Conservation (phyloP, 2,329 filamentous ascomycete genomes). For the Bisporella sp. region DNA sequence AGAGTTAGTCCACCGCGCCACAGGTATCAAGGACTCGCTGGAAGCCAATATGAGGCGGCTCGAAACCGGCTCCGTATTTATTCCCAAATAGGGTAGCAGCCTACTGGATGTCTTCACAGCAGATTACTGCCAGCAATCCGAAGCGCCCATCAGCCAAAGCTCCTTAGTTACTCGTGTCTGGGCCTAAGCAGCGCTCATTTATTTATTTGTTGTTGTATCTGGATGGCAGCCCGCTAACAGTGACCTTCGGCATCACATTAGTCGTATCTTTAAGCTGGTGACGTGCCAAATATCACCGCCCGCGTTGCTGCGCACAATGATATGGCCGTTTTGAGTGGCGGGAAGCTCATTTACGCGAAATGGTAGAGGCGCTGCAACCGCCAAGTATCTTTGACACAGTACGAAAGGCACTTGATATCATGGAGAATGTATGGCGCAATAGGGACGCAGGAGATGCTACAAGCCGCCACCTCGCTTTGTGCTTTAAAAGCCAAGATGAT, state of each 20-base stretch:
- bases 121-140: slow-evolving; percentile 5
- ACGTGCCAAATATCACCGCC: slow-evolving; percentile 10
- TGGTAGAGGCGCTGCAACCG: slow-evolving; percentile 14
- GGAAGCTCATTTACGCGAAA: slow-evolving; percentile 13
- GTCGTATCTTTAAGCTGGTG: slow-evolving; percentile 11
- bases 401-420: slow-evolving; percentile 19
- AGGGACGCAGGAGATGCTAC: slow-evolving; percentile 8
- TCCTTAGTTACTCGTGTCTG: slow-evolving; percentile 11
- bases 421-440: slow-evolving; percentile 17
- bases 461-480: slow-evolving; percentile 23
- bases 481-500: slow-evolving; percentile 25
- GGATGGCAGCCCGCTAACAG: slow-evolving; percentile 15
- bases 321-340: slow-evolving; percentile 18
- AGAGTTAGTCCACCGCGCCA: slow-evolving; percentile 39
- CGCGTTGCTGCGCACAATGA: slow-evolving; percentile 15
- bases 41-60: slow-evolving; percentile 10
- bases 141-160: slow-evolving; percentile 6
- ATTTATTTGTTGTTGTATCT: slow-evolving; percentile 15
- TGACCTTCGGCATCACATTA: slow-evolving; percentile 13
- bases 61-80: slow-evolving; percentile 6
- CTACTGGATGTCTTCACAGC: slow-evolving; percentile 9
- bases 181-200: slow-evolving; percentile 16
- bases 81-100: slow-evolving; percentile 4
- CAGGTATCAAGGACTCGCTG: slow-evolving; percentile 29
- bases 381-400: slow-evolving; percentile 27